Evolutionary conservation across 345 rosid genomes (phyloP), one percentile per base, ranked within the genome.

Genomic region (Salix arbutifolia): DNA sequence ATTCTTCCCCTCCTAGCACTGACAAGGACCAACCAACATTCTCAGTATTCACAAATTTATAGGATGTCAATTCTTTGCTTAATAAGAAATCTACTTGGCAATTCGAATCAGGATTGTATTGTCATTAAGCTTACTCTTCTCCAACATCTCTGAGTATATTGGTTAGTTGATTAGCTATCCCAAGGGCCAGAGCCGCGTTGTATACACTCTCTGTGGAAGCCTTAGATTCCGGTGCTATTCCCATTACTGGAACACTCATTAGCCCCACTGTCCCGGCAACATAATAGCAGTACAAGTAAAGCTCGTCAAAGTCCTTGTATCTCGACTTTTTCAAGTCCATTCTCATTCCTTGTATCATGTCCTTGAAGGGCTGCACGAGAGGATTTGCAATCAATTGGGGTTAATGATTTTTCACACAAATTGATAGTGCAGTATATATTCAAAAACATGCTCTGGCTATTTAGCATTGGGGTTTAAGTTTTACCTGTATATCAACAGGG

Each of bases 221-320:
- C 84, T 84, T 82, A 2, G 90, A 85, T 77, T 84, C 87, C 0
- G 86, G 85, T 13, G 88, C 80, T 8, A 87, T 87, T 65, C 90
- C 90, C 90, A 87, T 87, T 17, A 87, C 88, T 0, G 90, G 90
- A 30, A 87, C 90, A 38, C 86, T 87, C 88, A 87, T 87, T 18
- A 87, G 77, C 72, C 88, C 88, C 11, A 87, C 90, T 2, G 90
- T 87, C 37, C 90, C 90, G 4, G 90, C 90, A 28, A 85, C 90
- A 17, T 87, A 87, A 62, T 85, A 87, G 78, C 90, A 85, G 76
- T 87, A 87, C 23, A 87, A 86, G 78, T 87, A 87, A 69, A 87
- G 90, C 81, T 87, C 88, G 21, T 87, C 88, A n/a, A 85, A 87
- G 77, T 70, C 79, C 69, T 65, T 61, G 69, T 87, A 87, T 74